phyloP scores from a whole-genome alignment of 176 grass and related monocot genomes.

The Puccinellia tenuiflora region DNA sequence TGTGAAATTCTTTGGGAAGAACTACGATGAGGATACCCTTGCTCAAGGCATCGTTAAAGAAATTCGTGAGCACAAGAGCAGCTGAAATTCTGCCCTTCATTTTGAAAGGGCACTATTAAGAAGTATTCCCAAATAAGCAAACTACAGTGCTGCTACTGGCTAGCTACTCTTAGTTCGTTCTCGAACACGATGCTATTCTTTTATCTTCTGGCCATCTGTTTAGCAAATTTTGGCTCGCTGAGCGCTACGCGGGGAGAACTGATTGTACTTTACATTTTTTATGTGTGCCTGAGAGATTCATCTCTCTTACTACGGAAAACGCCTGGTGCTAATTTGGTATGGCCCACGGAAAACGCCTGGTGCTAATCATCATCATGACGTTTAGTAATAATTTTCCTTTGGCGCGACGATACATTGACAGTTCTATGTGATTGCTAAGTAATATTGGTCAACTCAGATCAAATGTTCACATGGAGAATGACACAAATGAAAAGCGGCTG shows the following conservation, averaged over 20 bases:
- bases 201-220: background rate
- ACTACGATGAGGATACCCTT: constrained; percentile 55
- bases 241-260: background rate
- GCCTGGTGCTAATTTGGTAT: background rate
- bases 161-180: background rate
- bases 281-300: background rate
- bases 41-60: constrained; percentile 57
- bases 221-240: background rate
- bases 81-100: background rate
- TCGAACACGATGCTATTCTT: too few relatives aligned
- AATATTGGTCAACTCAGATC: background rate
- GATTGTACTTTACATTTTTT: background rate
- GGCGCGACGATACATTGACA: background rate
- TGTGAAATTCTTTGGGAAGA: constrained; percentile 66
- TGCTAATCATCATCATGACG: background rate
- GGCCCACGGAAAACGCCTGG: background rate
- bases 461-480: background rate
- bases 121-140: background rate
- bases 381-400: background rate
- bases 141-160: background rate
- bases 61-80: constrained; percentile 33
- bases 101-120: background rate
- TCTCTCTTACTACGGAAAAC: background rate
- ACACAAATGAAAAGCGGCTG: background rate
- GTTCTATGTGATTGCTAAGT: background rate